phyloP scores from a whole-genome alignment of 495 filamentous ascomycete species.

The Acidomyces sp. region DNA sequence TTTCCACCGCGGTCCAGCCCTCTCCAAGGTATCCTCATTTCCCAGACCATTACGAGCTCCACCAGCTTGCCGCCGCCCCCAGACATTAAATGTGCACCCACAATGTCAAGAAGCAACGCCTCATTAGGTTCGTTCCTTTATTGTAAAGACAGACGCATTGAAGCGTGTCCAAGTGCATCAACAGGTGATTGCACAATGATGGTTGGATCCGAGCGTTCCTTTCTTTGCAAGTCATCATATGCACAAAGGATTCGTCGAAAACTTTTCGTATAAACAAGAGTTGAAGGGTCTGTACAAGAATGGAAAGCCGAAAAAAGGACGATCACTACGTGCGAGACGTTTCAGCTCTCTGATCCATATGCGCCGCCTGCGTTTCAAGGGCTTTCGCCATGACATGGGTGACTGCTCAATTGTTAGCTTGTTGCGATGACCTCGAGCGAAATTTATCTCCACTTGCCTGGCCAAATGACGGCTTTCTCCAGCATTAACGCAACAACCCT shows the following conservation, averaged over 20 bases:
- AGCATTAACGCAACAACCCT: conserved; percentile 79
- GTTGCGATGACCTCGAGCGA: too few species aligned
- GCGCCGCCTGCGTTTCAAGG: conserved; percentile 70
- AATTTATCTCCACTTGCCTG: conserved; percentile 55
- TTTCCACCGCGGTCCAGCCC: too few species aligned
- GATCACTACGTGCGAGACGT: conserved; percentile 15
- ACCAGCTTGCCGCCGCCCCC: too few species aligned
- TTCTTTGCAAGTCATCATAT: not conserved
- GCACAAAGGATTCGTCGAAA: not conserved
- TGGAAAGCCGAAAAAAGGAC: not conserved
- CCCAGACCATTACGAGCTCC: too few species aligned
- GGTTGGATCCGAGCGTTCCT: too few species aligned
- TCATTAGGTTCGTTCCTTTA: too few species aligned
- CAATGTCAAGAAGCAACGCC: too few species aligned
- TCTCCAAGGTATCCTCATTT: too few species aligned
- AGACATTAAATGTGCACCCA: too few species aligned
- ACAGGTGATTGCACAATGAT: too few species aligned
- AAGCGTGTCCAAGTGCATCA: too few species aligned
- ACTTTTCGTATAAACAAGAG: conserved; percentile 1
- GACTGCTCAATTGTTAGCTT: conserved; percentile 41
- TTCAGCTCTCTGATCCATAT: conserved; percentile 46
- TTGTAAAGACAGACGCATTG: too few species aligned
- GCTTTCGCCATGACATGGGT: conserved; percentile 79
- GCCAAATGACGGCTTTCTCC: conserved; percentile 83
- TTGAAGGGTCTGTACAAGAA: not conserved